Conservation (phyloP, 345 rosid species). For the Carallia brachiata region DNA sequence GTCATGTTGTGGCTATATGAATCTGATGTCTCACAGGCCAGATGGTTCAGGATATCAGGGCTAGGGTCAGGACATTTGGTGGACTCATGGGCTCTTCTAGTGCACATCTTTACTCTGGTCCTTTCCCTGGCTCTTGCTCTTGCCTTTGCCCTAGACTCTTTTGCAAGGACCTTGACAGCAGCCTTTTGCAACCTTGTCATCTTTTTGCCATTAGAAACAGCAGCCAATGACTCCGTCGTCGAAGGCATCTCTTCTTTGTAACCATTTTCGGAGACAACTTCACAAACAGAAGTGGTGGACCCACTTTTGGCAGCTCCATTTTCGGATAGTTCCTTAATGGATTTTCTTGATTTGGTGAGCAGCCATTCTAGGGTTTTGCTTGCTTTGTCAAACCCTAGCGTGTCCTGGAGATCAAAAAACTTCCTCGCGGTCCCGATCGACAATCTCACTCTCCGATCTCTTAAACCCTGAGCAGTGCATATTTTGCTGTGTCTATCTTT, state of each 20-base stretch:
- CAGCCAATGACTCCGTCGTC: constrained; percentile 11
- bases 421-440: constrained; percentile 65
- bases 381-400: constrained; percentile 79
- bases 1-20: constrained; percentile 13
- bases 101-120: constrained; percentile 39
- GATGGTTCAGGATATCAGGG: constrained; percentile 31
- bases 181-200: constrained; percentile 18
- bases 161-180: constrained; percentile 20
- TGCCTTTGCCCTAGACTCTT: constrained; percentile 48
- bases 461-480: constrained; percentile 64
- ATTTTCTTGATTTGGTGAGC: constrained; percentile 50
- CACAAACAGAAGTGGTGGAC: constrained; percentile 22
- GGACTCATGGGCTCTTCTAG: constrained; percentile 11
- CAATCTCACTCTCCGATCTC: constrained; percentile 85
- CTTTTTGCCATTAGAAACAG: constrained; percentile 21
- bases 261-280: constrained; percentile 10
- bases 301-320: constrained; percentile 14
- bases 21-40: constrained; percentile 16
- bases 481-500: constrained; percentile 80
- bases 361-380: constrained; percentile 89
- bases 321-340: constrained; percentile 45
- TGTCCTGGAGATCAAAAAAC: constrained; percentile 85
- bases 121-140: constrained; percentile 63
- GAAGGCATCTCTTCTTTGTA: constrained; percentile 12
- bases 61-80: constrained; percentile 28